These are phyloP conservation scores for Cryptosporidium ubiquitum DNA, from an alignment of 169 alveolate genomes.

Conservation along the genomic window DNA sequence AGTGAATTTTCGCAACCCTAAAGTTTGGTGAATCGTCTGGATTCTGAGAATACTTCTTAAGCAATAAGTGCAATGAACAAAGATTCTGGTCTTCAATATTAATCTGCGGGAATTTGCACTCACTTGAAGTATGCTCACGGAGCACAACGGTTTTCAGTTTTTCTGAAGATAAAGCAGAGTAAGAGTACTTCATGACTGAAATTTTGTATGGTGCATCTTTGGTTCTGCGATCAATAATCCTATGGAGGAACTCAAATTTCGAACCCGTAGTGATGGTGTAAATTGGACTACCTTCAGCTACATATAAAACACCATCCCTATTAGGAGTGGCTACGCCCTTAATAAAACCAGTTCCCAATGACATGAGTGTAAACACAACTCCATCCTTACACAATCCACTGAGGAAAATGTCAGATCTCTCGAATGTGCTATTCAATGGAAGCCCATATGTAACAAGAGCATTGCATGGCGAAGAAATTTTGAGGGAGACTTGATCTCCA, in stretches of 20 bases:
- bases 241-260: conserved; percentile 4
- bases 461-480: conserved; percentile 18
- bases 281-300: not conserved
- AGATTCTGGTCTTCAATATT: not conserved
- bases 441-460: not conserved
- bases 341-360: not conserved
- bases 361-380: not conserved
- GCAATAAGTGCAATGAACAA: not conserved
- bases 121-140: not conserved
- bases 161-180: not conserved
- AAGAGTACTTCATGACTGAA: not conserved
- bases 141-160: not conserved
- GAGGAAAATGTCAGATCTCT: conserved; percentile 28
- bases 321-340: not conserved
- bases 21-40: not conserved
- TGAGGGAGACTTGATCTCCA: not conserved
- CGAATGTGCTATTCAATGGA: not conserved
- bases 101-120: conserved; percentile 4
- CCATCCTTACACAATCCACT: conserved; percentile 16
- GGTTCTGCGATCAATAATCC: not conserved
- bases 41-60: not conserved
- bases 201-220: not conserved
- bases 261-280: not conserved
- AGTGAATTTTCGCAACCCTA: not conserved
- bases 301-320: not conserved